phyloP scores from a whole-genome alignment of 768 basidiomycete genomes.

The Pholiota molesta region DNA sequence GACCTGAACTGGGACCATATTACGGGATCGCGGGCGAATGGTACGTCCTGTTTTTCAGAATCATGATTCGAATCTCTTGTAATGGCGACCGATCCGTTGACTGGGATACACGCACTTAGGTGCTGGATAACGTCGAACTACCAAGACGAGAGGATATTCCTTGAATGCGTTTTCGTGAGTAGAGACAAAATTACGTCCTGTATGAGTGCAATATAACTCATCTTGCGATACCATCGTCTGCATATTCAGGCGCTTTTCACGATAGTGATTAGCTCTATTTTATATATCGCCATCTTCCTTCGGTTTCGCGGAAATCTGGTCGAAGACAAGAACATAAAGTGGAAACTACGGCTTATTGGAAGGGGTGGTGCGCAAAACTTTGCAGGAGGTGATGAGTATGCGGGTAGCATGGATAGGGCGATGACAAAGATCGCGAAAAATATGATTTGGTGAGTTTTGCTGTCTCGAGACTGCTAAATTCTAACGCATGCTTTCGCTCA shows the following conservation, averaged over 20 bases:
- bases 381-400: background rate
- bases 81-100: too few species aligned
- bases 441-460: slow-evolving; percentile 3
- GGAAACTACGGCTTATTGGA: slow-evolving; percentile 11
- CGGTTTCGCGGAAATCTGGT: slow-evolving; percentile 18
- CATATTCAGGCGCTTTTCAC: slow-evolving; percentile 15
- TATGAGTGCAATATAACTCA: background rate
- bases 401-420: background rate
- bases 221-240: too few species aligned
- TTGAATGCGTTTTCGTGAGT: slow-evolving; percentile 50
- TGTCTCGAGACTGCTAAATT: background rate
- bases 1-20: slow-evolving; percentile 37
- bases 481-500: background rate
- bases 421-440: slow-evolving; percentile 14
- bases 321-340: slow-evolving; percentile 14
- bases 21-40: slow-evolving; percentile 48
- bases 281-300: slow-evolving; percentile 17
- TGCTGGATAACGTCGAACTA: slow-evolving; percentile 49
- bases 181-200: background rate
- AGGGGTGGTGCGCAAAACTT: background rate
- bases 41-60: slow-evolving; percentile 25
- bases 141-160: slow-evolving; percentile 35
- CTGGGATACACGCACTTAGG: slow-evolving; percentile 10
- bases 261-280: slow-evolving; percentile 12
- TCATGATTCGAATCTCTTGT: too few species aligned